phyloP scores from a whole-genome alignment of 768 basidiomycete species.

The Russula griseocarnosa region DNA sequence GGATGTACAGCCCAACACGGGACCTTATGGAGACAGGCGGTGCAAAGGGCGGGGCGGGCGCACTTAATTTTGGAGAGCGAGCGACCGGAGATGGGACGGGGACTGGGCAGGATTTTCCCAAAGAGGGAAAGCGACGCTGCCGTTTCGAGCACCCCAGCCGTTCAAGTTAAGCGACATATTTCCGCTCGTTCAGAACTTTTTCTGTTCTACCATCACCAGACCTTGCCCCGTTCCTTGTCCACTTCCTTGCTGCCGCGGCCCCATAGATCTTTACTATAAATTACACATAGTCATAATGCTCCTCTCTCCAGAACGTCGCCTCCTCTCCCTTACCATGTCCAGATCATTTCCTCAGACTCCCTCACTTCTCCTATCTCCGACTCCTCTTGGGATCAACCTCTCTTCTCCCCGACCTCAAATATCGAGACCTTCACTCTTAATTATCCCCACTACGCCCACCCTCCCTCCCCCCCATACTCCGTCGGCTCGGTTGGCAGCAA shows the following conservation, averaged over 20 bases:
- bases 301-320: constrained; percentile 29
- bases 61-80: constrained; percentile 3
- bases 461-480: constrained; percentile 42
- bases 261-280: constrained; percentile 25
- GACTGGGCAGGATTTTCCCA: constrained; percentile 1
- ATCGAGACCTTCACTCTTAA: constrained; percentile 34
- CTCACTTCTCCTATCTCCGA: constrained; percentile 53
- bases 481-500: constrained; percentile 40
- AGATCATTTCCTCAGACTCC: constrained; percentile 55
- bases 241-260: constrained; percentile 22
- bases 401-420: constrained; percentile 39
- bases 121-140: constrained; percentile 10
- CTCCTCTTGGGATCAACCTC: constrained; percentile 47
- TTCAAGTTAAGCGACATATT: constrained; percentile 25
- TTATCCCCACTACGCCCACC: constrained; percentile 32
- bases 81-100: background rate
- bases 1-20: background rate
- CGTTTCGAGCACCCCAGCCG: constrained; percentile 9
- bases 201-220: constrained; percentile 30
- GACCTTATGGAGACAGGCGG: background rate
- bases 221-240: constrained; percentile 22
- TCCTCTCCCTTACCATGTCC: constrained; percentile 46
- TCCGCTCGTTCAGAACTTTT: constrained; percentile 20
- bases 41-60: constrained; percentile 1
- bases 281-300: constrained; percentile 26